Conservation (phyloP, 2,329 filamentous ascomycete genomes). For the Fusarium sp. region DNA sequence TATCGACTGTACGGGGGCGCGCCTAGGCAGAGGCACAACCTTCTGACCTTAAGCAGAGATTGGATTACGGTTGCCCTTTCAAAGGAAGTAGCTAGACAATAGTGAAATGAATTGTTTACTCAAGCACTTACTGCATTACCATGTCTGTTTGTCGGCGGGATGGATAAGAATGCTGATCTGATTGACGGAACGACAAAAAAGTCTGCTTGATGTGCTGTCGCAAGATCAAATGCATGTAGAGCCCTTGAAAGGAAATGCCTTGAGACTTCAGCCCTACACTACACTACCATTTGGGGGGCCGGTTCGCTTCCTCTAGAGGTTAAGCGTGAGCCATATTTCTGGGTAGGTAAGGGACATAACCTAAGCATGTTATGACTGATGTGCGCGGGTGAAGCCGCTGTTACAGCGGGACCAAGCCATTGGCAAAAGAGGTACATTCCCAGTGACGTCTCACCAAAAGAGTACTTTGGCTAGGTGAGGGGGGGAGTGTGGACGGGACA, state of each 20-base stretch:
- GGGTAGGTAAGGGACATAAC: constrained; percentile 6
- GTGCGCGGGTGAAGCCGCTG: constrained; percentile 40
- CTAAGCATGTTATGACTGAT: constrained; percentile 18
- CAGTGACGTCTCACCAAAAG: neutral
- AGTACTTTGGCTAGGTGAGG: constrained; percentile 5
- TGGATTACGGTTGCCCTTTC: neutral
- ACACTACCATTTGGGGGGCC: constrained; percentile 20
- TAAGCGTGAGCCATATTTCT: constrained; percentile 38
- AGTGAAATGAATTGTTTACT: constrained; percentile 7
- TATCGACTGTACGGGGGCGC: neutral
- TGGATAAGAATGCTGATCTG: neutral
- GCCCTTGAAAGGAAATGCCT: constrained; percentile 2
- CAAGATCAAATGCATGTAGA: constrained; percentile 23
- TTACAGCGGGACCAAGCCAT: constrained; percentile 31
- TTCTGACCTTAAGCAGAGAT: constrained; percentile 20
- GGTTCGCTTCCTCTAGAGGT: constrained; percentile 40
- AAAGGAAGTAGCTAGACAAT: neutral
- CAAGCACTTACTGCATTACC: neutral
- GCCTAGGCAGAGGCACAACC: constrained; percentile 28
- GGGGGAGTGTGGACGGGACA: constrained; percentile 23
- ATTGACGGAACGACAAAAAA: neutral
- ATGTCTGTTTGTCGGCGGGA: neutral
- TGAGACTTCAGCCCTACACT: constrained; percentile 34
- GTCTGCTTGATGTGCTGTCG: neutral
- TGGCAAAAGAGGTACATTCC: neutral